phyloP scores from a whole-genome alignment of 208 protist genomes.

The Vickermania spadyakhi region DNA sequence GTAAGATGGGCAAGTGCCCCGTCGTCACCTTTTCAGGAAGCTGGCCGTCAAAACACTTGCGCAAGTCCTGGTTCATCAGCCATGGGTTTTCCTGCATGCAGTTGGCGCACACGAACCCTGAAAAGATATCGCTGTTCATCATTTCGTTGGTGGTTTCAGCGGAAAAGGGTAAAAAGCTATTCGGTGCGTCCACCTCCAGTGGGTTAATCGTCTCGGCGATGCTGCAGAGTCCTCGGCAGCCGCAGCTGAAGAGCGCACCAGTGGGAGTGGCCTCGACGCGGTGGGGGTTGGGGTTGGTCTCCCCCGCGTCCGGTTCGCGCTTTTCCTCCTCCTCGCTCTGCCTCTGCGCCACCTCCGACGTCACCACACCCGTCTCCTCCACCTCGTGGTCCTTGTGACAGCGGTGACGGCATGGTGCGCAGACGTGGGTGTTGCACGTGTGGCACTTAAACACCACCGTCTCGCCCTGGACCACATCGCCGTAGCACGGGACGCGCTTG shows the following conservation, averaged over 20 bases:
- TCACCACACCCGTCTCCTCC: constrained; percentile 17
- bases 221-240: constrained; percentile 52
- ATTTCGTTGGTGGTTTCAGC: constrained; percentile 28
- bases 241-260: constrained; percentile 47
- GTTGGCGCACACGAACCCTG: constrained; percentile 61
- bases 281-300: neutral
- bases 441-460: constrained; percentile 56
- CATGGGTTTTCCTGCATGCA: constrained; percentile 84
- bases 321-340: constrained; percentile 34
- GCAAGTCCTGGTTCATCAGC: constrained; percentile 41
- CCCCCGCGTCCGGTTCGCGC: constrained; percentile 26
- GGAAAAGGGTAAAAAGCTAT: constrained; percentile 24
- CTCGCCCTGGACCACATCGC: constrained; percentile 59
- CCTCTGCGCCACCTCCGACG: neutral
- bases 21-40: constrained; percentile 27
- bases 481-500: constrained; percentile 66
- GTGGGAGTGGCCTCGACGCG: neutral
- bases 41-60: constrained; percentile 44
- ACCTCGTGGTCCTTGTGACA: constrained; percentile 77
- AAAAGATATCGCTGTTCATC: constrained; percentile 75
- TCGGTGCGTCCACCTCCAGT: constrained; percentile 27
- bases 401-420: constrained; percentile 63
- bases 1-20: constrained; percentile 17
- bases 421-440: constrained; percentile 65
- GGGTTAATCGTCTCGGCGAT: constrained; percentile 39